phyloP scores from a whole-genome alignment of 176 grass and related monocot species.

The Microstegium vimineum region DNA sequence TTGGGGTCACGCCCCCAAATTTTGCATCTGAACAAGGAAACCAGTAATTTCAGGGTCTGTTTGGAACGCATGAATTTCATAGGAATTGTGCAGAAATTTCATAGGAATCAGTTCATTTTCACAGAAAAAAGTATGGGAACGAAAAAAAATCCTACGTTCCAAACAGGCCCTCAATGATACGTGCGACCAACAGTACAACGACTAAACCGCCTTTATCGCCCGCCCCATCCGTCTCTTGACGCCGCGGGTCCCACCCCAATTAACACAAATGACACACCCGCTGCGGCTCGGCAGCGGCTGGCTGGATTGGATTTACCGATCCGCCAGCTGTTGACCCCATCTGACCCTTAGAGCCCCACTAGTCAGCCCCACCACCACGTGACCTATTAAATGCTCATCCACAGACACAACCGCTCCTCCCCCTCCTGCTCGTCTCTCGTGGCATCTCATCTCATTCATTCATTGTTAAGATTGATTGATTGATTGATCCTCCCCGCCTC shows the following conservation, averaged over 20 bases:
- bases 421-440: not conserved
- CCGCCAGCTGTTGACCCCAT: slow-evolving; percentile 20
- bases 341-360: not conserved
- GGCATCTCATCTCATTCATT: not conserved
- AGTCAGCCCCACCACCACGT: slow-evolving; percentile 14
- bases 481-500: not conserved
- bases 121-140: too few species aligned
- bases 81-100: too few species aligned
- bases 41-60: too few species aligned
- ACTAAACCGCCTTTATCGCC: not conserved
- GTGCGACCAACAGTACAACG: not conserved
- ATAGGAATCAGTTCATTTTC: too few species aligned
- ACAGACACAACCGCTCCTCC: not conserved
- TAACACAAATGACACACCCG: too few species aligned
- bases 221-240: not conserved
- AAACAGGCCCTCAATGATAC: too few species aligned
- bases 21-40: too few species aligned
- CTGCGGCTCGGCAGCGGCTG: too few species aligned
- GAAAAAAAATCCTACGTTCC: too few species aligned
- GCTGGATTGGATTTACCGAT: not conserved
- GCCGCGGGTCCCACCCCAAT: not conserved
- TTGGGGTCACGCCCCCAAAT: too few species aligned
- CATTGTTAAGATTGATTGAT: not conserved
- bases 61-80: too few species aligned
- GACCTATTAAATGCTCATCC: slow-evolving; percentile 28